phyloP scores from a whole-genome alignment of 1,284 basidiomycete genomes.

The Tausonia pullulans region DNA sequence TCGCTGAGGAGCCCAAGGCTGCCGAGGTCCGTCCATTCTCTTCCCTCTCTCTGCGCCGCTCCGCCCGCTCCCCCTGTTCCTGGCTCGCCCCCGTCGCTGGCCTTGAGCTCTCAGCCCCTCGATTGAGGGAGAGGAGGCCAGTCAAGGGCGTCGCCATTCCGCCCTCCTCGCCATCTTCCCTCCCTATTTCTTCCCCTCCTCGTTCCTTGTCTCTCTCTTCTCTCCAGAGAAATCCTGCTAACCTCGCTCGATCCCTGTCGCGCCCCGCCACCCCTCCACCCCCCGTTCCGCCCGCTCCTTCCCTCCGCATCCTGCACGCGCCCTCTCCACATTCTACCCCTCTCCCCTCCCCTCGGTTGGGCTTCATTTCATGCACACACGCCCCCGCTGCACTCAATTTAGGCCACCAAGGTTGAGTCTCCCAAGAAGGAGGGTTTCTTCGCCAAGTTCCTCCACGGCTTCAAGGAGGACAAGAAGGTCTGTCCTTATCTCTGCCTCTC shows the following conservation, averaged over 20 bases:
- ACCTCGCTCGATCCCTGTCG: background rate
- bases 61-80: background rate
- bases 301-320: background rate
- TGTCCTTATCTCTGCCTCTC: background rate
- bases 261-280: background rate
- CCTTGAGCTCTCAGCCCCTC: background rate
- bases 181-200: background rate
- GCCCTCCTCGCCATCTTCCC: background rate
- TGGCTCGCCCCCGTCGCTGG: background rate
- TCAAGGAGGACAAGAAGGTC: constrained; percentile 15
- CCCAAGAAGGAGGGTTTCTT: constrained; percentile 17
- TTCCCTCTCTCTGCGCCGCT: background rate
- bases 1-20: background rate
- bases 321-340: background rate
- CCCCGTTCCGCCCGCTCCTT: background rate
- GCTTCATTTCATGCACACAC: too few relatives aligned
- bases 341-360: background rate
- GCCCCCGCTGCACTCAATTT: too few relatives aligned
- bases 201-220: background rate
- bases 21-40: background rate
- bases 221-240: background rate
- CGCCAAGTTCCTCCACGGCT: constrained; percentile 8
- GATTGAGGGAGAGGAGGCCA: background rate
- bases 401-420: constrained; percentile 7
- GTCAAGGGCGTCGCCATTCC: background rate